Conservation (phyloP, 768 basidiomycete species). For the Termitomyces bulborhizus region DNA sequence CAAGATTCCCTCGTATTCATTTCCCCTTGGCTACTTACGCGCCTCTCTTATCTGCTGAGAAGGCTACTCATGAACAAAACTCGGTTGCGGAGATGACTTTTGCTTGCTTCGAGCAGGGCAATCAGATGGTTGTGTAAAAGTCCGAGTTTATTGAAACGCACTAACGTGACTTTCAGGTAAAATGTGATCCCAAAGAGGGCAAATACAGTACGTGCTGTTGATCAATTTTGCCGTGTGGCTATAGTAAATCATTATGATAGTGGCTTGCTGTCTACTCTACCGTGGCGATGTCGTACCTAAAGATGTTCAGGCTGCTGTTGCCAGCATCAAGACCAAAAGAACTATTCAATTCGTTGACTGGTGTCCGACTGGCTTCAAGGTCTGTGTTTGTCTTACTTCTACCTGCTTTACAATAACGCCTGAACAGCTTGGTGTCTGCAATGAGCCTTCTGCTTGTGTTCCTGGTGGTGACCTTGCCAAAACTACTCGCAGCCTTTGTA, state of each 20-base stretch:
- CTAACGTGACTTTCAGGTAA: constrained; percentile 25
- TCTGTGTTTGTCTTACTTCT: constrained; percentile 15
- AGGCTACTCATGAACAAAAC: constrained; percentile 95
- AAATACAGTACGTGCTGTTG: constrained; percentile 81
- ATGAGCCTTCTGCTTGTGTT: constrained; percentile 87
- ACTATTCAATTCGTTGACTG: constrained; percentile 99
- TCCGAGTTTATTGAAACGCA: neutral
- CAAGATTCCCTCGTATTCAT: constrained; percentile 94
- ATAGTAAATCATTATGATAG: constrained; percentile 28
- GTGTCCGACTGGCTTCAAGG: constrained; percentile 97
- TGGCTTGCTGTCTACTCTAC: constrained; percentile 90
- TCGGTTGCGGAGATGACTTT: constrained; percentile 98
- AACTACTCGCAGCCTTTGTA: constrained; percentile 90
- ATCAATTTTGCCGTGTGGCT: neutral
- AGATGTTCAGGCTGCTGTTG: constrained; percentile 90
- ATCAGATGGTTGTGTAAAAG: constrained; percentile 69
- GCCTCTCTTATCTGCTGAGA: constrained; percentile 91
- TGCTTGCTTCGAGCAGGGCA: constrained; percentile 94
- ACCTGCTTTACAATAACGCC: constrained; percentile 11
- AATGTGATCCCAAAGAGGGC: constrained; percentile 93
- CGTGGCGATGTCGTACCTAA: constrained; percentile 97
- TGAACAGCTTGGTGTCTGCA: constrained; percentile 87
- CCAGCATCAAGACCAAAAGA: constrained; percentile 93
- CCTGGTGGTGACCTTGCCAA: constrained; percentile 96
- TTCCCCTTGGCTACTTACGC: constrained; percentile 97